Evolutionary conservation across 1,139 yeast genomes (phyloP), one percentile per base, ranked within the genome.

Genomic region (Debaryomyces sp.): DNA sequence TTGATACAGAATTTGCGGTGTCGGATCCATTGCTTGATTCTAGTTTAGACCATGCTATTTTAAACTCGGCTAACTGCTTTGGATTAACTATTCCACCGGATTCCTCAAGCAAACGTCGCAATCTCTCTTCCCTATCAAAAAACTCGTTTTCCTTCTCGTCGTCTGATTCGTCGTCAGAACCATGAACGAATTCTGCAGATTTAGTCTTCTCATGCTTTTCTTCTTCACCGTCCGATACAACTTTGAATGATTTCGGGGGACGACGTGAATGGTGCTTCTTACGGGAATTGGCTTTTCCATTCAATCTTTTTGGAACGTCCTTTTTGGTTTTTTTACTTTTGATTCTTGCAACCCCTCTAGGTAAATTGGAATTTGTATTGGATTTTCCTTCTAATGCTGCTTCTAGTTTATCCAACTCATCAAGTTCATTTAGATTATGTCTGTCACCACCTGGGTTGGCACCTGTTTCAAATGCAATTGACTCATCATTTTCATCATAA

Each of bases 131-230:
- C 51, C 82, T 73, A 41, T 68, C 84, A 59, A 80, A 87, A 61
- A 87, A 87, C 24, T 60, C 72, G 1, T 58, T 60, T 50, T 80
- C 83, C 46, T 73, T 66, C 48, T 85, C 91, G 15, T 74, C 82
- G 54, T 85, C 90, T 3, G 83, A 77, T 21, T 81, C 87, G 57
- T 86, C 90, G 59, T 86, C 92, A 0, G 89, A 84, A 46, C 79
- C 85, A 50, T 73, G 73, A 40, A 87, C 79, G 56, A 68, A 82
- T 52, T 81, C 85, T 2, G 84, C 66, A 0, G 86, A 81, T 45
- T 73, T 69, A 2, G 61, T 56, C 24, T 44, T 51, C 6, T 54
- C 52, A 9, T 43, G 37, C 2, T 52, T 49, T 1, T 46, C 48
- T 38, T 57, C 64, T 21, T 59, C 63, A 27, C 61, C 64, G 32